Conservation (phyloP, 805 yeast genomes). For the Candida nanaspora region DNA sequence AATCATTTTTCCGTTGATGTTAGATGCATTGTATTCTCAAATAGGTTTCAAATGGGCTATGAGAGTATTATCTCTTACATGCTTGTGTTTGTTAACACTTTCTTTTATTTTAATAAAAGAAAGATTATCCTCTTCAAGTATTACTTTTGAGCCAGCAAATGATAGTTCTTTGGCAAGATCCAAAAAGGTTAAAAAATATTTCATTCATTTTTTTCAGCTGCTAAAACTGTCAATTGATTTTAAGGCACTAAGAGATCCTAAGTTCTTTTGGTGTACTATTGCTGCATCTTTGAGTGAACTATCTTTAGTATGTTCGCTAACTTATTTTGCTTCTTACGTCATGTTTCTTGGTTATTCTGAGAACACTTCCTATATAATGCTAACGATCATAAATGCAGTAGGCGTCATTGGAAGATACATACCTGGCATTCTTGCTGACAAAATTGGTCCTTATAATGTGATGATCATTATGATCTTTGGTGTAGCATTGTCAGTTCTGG, state of each 20-base stretch:
- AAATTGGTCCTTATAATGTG: slow-evolving; percentile 49
- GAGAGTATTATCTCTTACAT: slow-evolving; percentile 37
- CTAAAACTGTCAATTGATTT: slow-evolving; percentile 20
- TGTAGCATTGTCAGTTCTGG: slow-evolving; percentile 37
- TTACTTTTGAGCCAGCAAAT: not conserved
- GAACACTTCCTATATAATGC: slow-evolving; percentile 32
- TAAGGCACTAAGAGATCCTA: slow-evolving; percentile 29
- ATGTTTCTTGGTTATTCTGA: slow-evolving; percentile 34
- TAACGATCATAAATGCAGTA: slow-evolving; percentile 40
- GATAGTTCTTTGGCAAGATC: not conserved
- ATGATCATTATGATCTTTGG: slow-evolving; percentile 41
- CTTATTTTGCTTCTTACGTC: slow-evolving; percentile 39
- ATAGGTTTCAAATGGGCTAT: slow-evolving; percentile 60
- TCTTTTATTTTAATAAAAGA: slow-evolving; percentile 29
- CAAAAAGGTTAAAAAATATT: not conserved
- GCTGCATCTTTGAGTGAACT: slow-evolving; percentile 36
- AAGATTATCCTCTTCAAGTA: slow-evolving; percentile 16
- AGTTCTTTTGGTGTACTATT: slow-evolving; percentile 27
- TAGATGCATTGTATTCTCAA: slow-evolving; percentile 34
- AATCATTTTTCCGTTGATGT: slow-evolving; percentile 47
- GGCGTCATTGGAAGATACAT: slow-evolving; percentile 48
- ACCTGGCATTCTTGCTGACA: slow-evolving; percentile 51
- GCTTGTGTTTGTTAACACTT: slow-evolving; percentile 9
- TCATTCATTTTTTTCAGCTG: slow-evolving; percentile 8
- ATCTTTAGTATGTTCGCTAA: slow-evolving; percentile 30